Percentiles rank a stretch among this genome's conserved stretches.
phyloP scores from a whole-genome alignment of 768 basidiomycete genomes.

The Boletus speciosus region DNA sequence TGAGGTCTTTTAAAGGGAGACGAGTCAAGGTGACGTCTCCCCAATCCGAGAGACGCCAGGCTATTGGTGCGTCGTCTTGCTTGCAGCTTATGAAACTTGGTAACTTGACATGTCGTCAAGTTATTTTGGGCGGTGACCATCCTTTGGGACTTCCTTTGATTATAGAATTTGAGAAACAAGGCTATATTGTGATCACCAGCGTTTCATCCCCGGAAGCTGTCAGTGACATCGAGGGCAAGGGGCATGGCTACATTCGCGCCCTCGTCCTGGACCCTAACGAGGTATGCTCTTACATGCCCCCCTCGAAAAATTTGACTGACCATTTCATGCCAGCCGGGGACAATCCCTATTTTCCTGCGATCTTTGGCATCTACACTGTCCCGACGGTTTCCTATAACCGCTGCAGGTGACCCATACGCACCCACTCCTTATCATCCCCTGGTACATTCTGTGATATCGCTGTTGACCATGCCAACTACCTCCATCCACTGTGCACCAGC shows the following conservation, averaged over 20 bases:
- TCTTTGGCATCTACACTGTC: slow-evolving; percentile 77
- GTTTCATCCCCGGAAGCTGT: slow-evolving; percentile 69
- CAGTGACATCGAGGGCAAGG: slow-evolving; percentile 56
- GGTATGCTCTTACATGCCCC: slow-evolving; percentile 38
- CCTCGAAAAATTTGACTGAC: slow-evolving; percentile 1
- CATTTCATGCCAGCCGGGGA: slow-evolving; percentile 51
- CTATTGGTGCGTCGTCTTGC: slow-evolving; percentile 35
- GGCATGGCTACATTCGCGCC: slow-evolving; percentile 75
- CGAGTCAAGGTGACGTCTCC: slow-evolving; percentile 24
- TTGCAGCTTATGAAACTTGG: neutral
- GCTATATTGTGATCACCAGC: slow-evolving; percentile 81
- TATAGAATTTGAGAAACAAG: slow-evolving; percentile 67
- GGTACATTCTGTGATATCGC: slow-evolving; percentile 74
- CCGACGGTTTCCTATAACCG: slow-evolving; percentile 75
- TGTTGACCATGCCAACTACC: slow-evolving; percentile 56
- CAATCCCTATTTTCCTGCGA: slow-evolving; percentile 72
- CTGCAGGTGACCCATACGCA: slow-evolving; percentile 78
- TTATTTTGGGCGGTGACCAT: slow-evolving; percentile 79
- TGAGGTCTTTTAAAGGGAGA: slow-evolving; percentile 22
- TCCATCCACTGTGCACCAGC: slow-evolving; percentile 40
- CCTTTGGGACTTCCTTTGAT: slow-evolving; percentile 71
- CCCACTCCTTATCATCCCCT: slow-evolving; percentile 63
- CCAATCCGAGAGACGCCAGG: slow-evolving; percentile 43
- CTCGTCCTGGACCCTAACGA: slow-evolving; percentile 78
- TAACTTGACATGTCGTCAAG: slow-evolving; percentile 35